Conservation (phyloP, 2,329 filamentous ascomycete genomes). For the Diaporthe vaccinii region DNA sequence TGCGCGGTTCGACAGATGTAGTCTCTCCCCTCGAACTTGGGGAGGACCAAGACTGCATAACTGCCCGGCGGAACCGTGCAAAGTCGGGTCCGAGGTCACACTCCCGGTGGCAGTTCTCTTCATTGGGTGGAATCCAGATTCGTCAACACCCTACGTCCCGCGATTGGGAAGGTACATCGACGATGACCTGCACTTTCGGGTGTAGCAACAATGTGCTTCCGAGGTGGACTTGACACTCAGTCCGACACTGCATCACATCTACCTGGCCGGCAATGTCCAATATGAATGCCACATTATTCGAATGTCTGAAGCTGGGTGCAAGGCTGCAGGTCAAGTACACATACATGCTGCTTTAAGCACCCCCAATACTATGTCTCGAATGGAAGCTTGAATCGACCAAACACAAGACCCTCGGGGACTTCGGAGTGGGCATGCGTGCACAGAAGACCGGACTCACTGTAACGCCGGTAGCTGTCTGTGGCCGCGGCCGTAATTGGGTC, state of each 20-base stretch:
- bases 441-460: not conserved
- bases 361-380: not conserved
- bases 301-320: not conserved
- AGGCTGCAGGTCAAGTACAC: not conserved
- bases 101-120: not conserved
- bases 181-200: not conserved
- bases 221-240: not conserved
- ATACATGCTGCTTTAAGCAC: not conserved
- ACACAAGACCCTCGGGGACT: not conserved
- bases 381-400: not conserved
- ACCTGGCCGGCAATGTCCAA: not conserved
- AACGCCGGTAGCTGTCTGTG: not conserved
- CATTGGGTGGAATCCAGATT: not conserved
- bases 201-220: not conserved
- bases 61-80: constrained; percentile 21
- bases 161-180: not conserved
- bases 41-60: constrained; percentile 15
- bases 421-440: not conserved
- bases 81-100: constrained; percentile 21
- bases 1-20: constrained; percentile 13
- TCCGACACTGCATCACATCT: not conserved
- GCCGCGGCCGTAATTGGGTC: constrained; percentile 26
- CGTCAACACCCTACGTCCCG: not conserved
- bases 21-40: not conserved
- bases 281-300: too few relatives aligned